These are phyloP conservation scores for Phytophthora pseudosyringae DNA, from an alignment of 352 stramenopile species.

Conservation along the genomic window DNA sequence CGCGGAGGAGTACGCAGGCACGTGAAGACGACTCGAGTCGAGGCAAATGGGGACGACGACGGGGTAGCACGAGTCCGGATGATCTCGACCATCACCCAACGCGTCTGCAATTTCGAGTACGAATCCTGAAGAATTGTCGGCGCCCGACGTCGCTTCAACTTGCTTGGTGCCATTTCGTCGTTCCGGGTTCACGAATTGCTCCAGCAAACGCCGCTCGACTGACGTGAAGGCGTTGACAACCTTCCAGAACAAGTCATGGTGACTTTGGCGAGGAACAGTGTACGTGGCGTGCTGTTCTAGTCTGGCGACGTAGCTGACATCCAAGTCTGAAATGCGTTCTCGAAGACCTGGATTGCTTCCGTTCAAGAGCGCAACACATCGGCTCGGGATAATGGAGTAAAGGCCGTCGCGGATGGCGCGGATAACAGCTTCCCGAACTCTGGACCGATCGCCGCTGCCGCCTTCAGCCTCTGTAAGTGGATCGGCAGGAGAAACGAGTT, in stretches of 20 bases:
- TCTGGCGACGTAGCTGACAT: slow-evolving; percentile 33
- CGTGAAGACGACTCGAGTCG: slow-evolving; percentile 48
- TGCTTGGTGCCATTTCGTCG: slow-evolving; percentile 16
- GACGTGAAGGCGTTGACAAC: slow-evolving; percentile 48
- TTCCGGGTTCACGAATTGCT: slow-evolving; percentile 55
- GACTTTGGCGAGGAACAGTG: slow-evolving; percentile 19
- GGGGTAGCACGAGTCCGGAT: slow-evolving; percentile 67
- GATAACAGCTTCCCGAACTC: slow-evolving; percentile 30
- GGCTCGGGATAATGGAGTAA: slow-evolving; percentile 54
- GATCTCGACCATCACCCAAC: slow-evolving; percentile 46
- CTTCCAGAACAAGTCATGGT: slow-evolving; percentile 61
- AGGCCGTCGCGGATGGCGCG: slow-evolving; percentile 59
- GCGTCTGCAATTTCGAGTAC: slow-evolving; percentile 56
- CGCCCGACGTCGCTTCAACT: neutral
- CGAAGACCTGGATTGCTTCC: slow-evolving; percentile 38
- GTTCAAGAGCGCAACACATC: slow-evolving; percentile 54
- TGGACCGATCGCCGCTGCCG: neutral
- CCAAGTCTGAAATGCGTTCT: slow-evolving; percentile 38
- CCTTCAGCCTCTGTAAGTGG: neutral
- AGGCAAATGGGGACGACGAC: slow-evolving; percentile 46
- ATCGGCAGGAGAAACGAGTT: slow-evolving; percentile 26
- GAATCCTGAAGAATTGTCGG: slow-evolving; percentile 18
- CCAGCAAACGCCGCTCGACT: slow-evolving; percentile 48
- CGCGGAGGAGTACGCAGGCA: slow-evolving; percentile 65
- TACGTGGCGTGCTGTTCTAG: slow-evolving; percentile 46